Percentiles rank a stretch among this genome's conserved stretches.
phyloP scores from a whole-genome alignment of 169 alveolate genomes.

The Plasmodium gonderi region DNA sequence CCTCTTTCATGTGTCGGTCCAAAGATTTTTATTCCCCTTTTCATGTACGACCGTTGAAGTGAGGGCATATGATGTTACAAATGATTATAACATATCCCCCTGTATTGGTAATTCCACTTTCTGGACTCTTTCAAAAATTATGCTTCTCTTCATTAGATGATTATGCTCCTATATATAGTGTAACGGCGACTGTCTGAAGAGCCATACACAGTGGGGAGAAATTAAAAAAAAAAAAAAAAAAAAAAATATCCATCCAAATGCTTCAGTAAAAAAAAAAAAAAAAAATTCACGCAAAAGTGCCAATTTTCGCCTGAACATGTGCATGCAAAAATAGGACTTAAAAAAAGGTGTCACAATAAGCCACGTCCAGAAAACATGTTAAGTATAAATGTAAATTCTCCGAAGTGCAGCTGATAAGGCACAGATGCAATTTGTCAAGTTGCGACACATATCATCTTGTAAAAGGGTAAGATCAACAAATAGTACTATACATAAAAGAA shows the following conservation, averaged over 20 bases:
- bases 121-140: background rate
- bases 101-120: background rate
- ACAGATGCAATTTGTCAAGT: too few species aligned
- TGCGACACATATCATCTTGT: too few species aligned
- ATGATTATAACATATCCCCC: background rate
- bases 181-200: background rate
- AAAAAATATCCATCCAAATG: background rate
- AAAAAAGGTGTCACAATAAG: background rate
- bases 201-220: background rate
- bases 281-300: background rate
- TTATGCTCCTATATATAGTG: background rate
- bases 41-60: too few species aligned
- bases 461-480: too few species aligned
- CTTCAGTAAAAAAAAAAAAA: background rate
- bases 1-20: too few species aligned
- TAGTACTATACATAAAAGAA: too few species aligned
- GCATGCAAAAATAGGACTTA: background rate
- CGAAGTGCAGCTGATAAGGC: too few species aligned
- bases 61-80: too few species aligned
- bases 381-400: too few species aligned
- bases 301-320: background rate
- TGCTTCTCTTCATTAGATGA: background rate
- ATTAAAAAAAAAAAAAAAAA: background rate
- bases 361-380: too few species aligned
- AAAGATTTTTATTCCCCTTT: too few species aligned